Conservation (phyloP, 352 stramenopile genomes). For the Pythium phragmitis region DNA sequence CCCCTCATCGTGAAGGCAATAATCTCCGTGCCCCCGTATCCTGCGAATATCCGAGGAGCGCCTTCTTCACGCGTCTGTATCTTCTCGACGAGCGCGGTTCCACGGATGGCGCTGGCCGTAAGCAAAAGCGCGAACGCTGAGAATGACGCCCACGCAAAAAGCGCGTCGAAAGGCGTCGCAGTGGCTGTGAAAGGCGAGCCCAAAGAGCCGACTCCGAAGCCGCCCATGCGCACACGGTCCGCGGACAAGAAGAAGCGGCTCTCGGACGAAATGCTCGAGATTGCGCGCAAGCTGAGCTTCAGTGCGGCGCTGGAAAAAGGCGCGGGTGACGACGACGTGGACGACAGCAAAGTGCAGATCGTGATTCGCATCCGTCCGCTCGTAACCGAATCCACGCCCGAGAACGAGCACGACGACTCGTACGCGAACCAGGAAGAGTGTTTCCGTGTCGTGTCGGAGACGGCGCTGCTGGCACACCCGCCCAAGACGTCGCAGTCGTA, state of each 20-base stretch:
- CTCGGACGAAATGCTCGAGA: slow-evolving; percentile 32
- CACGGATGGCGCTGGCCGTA: slow-evolving; percentile 19
- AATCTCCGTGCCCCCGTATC: background rate
- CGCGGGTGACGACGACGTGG: slow-evolving; percentile 25
- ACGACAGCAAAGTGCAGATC: slow-evolving; percentile 43
- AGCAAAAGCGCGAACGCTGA: slow-evolving; percentile 14
- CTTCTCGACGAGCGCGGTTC: background rate
- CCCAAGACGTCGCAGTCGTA: slow-evolving; percentile 78
- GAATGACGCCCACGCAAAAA: background rate
- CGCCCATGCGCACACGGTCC: background rate
- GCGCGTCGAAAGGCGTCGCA: slow-evolving; percentile 1
- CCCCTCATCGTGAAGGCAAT: background rate
- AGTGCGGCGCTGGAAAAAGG: slow-evolving; percentile 38
- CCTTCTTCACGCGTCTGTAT: background rate
- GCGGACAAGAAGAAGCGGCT: slow-evolving; percentile 5
- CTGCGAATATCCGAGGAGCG: background rate
- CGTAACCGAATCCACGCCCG: slow-evolving; percentile 1
- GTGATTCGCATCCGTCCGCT: slow-evolving; percentile 68
- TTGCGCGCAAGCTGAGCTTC: slow-evolving; percentile 69
- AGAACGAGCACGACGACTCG: background rate
- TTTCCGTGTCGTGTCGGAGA: slow-evolving; percentile 70
- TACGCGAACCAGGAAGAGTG: slow-evolving; percentile 33
- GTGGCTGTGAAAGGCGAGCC: background rate
- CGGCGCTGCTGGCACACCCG: slow-evolving; percentile 57
- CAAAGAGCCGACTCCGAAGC: background rate